Conservation (phyloP, 1,139 yeast genomes). For the Kurtzmaniella natalensis region DNA sequence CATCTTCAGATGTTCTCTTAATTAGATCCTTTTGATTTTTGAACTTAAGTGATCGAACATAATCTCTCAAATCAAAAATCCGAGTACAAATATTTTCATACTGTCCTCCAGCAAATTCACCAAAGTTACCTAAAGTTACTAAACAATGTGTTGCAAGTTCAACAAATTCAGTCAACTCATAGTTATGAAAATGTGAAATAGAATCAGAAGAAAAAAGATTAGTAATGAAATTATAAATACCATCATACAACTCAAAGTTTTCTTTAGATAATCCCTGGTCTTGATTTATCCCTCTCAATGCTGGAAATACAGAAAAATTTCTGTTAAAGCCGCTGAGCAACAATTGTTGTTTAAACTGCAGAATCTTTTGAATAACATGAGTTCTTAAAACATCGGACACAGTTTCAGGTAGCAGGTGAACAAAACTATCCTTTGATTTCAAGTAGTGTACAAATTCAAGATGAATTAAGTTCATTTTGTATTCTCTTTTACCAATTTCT, state of each 20-base stretch:
- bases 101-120: background rate
- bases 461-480: background rate
- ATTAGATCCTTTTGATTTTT: background rate
- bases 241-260: background rate
- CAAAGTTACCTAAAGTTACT: background rate
- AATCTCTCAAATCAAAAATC: background rate
- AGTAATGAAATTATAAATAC: background rate
- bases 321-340: background rate
- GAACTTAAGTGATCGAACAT: background rate
- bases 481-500: background rate
- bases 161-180: background rate
- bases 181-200: background rate
- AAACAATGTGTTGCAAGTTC: background rate
- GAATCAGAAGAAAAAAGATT: background rate
- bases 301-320: background rate
- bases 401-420: background rate
- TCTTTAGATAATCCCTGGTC: background rate
- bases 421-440: background rate
- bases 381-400: background rate
- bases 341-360: background rate
- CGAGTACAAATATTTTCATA: background rate
- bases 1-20: background rate
- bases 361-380: background rate
- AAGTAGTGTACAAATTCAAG: background rate
- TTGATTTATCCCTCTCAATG: background rate